These are phyloP conservation scores for Boletus rufocinnamomeus DNA, from an alignment of 768 basidiomycete species.

Conservation along the genomic window DNA sequence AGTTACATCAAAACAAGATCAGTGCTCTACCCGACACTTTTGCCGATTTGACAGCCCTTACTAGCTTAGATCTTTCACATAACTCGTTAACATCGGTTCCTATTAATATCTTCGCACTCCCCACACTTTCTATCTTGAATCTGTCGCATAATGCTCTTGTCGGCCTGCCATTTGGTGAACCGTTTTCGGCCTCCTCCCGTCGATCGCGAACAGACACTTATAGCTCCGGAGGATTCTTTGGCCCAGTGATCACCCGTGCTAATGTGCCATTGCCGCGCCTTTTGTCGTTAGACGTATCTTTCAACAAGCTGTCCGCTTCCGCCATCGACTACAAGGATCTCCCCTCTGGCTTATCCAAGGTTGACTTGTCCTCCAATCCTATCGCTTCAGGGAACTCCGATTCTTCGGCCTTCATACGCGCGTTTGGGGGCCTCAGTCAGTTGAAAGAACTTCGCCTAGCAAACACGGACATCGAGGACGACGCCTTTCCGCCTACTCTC, in stretches of 20 bases:
- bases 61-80: constrained; percentile 71
- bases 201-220: constrained; percentile 29
- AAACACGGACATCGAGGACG: constrained; percentile 60
- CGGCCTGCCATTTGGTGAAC: constrained; percentile 60
- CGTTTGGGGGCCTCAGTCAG: constrained; percentile 47
- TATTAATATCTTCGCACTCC: constrained; percentile 63
- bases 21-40: constrained; percentile 62
- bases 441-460: constrained; percentile 61
- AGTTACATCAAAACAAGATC: constrained; percentile 80
- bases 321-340: constrained; percentile 54
- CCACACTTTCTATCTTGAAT: constrained; percentile 65
- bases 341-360: constrained; percentile 54
- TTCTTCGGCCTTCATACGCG: constrained; percentile 41
- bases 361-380: constrained; percentile 71
- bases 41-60: constrained; percentile 66
- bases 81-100: constrained; percentile 69
- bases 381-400: constrained; percentile 43
- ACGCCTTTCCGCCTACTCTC: constrained; percentile 48
- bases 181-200: constrained; percentile 43
- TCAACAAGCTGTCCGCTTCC: constrained; percentile 62
- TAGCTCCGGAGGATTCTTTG: constrained; percentile 60
- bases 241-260: constrained; percentile 61
- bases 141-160: constrained; percentile 69
- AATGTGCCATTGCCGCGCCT: constrained; percentile 67
- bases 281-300: constrained; percentile 59